Evolutionary conservation across 805 yeast genomes (phyloP).

Genomic region (Yarrowia sp.): DNA sequence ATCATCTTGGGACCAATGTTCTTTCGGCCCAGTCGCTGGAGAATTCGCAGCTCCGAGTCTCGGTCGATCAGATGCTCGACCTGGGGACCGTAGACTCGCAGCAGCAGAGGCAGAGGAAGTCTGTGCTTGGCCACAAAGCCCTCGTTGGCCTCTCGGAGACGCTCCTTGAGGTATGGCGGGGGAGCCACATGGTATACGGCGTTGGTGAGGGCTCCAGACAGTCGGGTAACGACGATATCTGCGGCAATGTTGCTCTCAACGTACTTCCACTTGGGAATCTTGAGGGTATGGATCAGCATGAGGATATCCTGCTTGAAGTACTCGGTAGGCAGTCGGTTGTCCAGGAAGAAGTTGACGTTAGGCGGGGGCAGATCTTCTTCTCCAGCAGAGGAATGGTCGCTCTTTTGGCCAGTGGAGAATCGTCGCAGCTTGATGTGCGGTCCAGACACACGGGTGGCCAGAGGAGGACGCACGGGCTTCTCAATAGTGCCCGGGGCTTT

Average conservation of each 20-base stretch:
- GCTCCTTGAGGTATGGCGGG: conserved; percentile 42
- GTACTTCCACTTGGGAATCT: conserved; percentile 77
- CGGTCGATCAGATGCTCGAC: conserved; percentile 85
- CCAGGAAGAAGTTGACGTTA: conserved; percentile 31
- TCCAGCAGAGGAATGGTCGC: conserved; percentile 28
- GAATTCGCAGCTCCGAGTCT: conserved; percentile 67
- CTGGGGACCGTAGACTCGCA: conserved; percentile 86
- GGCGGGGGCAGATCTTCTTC: conserved; percentile 44
- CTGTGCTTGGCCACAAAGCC: conserved; percentile 32
- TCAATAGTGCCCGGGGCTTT: conserved; percentile 9
- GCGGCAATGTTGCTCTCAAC: conserved; percentile 42
- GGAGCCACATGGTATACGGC: conserved; percentile 77
- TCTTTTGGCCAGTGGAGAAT: conserved; percentile 3
- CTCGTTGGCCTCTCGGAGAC: conserved; percentile 34
- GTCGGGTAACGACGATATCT: conserved; percentile 58
- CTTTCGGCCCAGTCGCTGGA: conserved; percentile 69
- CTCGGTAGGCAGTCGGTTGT: conserved; percentile 62
- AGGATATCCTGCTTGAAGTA: conserved; percentile 81
- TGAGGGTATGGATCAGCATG: conserved; percentile 58
- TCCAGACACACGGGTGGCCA: conserved; percentile 11
- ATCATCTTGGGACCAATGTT: conserved; percentile 84
- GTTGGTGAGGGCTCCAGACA: conserved; percentile 92
- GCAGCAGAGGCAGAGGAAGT: conserved; percentile 57
- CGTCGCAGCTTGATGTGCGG: conserved; percentile 23
- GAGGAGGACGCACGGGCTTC: conserved; percentile 19